Percentiles rank a stretch among this genome's conserved stretches.
These are phyloP conservation scores for Radiomyces spectabilis DNA, from an alignment of 192 early-diverging fungal genomes.

Conservation along the genomic window DNA sequence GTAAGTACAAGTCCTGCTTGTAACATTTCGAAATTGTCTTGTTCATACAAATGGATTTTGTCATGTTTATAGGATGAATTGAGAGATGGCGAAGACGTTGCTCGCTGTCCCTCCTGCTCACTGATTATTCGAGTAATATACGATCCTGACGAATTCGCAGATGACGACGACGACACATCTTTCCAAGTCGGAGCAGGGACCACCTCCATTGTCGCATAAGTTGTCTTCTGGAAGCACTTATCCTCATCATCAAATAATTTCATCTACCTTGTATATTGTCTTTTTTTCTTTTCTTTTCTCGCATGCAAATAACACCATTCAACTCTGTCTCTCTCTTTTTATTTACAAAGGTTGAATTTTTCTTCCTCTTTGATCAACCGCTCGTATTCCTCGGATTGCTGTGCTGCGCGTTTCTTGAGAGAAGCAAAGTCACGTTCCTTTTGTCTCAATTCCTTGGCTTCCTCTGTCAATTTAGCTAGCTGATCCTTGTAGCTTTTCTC, in stretches of 20 bases:
- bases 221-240: too few relatives aligned
- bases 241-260: too few relatives aligned
- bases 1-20: conserved; percentile 25
- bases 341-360: too few relatives aligned
- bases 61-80: conserved; percentile 54
- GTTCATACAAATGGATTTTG: neutral
- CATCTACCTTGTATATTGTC: too few relatives aligned
- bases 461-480: conserved; percentile 1
- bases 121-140: conserved; percentile 87
- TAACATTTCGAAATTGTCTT: neutral
- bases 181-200: neutral
- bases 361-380: too few relatives aligned
- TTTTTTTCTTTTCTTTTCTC: too few relatives aligned
- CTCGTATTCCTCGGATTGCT: conserved; percentile 16
- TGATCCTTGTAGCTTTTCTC: conserved; percentile 9
- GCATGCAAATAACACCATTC: too few relatives aligned
- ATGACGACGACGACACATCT: conserved; percentile 38
- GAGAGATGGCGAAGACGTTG: conserved; percentile 77
- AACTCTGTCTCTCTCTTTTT: too few relatives aligned
- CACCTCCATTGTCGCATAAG: neutral
- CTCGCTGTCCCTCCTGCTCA: conserved; percentile 88
- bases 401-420: conserved; percentile 18
- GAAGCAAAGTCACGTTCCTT: conserved; percentile 20
- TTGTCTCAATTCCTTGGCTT: conserved; percentile 12
- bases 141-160: conserved; percentile 65